A percentile compares a stretch with the other conserved stretches of the same genome.
These are phyloP conservation scores for Leishmania amazonensis DNA, from an alignment of 208 protist genomes.

Conservation along the genomic window DNA sequence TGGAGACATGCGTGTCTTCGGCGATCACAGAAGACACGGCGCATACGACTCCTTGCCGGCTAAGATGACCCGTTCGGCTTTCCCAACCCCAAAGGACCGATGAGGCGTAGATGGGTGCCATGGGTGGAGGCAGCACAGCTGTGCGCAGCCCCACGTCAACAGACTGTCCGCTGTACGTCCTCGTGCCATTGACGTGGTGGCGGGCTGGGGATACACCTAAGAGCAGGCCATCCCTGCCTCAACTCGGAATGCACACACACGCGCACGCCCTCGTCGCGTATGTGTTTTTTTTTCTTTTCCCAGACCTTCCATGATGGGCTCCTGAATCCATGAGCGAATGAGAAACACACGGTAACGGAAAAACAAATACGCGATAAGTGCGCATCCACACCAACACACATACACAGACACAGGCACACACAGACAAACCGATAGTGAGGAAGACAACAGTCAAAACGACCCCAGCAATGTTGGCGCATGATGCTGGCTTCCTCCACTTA, in stretches of 20 bases:
- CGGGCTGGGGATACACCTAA: too few relatives aligned
- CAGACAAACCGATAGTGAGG: neutral
- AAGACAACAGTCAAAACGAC: neutral
- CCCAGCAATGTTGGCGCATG: neutral
- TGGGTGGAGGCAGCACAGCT: neutral
- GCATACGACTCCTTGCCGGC: neutral
- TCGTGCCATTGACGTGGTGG: too few relatives aligned
- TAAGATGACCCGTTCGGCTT: neutral
- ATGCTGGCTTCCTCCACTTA: neutral
- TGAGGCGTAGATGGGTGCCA: neutral
- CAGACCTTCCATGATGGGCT: neutral
- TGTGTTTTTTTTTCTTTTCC: too few relatives aligned
- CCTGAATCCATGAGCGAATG: neutral
- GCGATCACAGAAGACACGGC: neutral
- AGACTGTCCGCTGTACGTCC: neutral
- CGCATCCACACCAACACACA: neutral
- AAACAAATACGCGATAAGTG: neutral
- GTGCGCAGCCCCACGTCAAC: neutral
- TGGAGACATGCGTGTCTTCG: neutral
- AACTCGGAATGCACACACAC: neutral
- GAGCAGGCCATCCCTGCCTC: too few relatives aligned
- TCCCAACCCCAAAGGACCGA: neutral
- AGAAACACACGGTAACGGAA: neutral
- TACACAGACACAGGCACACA: neutral
- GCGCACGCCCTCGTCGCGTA: too few relatives aligned